phyloP scores from a whole-genome alignment of 148 eudicot genomes.

The Fallopia convolvulus region DNA sequence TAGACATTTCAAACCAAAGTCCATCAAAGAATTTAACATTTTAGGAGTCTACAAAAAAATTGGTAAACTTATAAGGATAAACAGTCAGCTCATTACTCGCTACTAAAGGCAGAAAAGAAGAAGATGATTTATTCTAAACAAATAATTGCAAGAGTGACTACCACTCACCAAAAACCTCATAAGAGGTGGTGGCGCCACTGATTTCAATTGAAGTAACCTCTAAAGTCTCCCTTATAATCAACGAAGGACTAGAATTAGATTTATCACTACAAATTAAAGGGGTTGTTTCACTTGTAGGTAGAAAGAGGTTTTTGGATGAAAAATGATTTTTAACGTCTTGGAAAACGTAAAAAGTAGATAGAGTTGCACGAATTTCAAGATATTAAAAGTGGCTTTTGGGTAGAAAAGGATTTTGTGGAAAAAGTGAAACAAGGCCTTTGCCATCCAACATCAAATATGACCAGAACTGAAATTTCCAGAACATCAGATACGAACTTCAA shows the following conservation, averaged over 20 bases:
- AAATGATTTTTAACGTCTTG: too few species aligned
- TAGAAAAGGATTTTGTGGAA: too few species aligned
- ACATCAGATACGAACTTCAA: neutral
- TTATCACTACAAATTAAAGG: constrained; percentile 55
- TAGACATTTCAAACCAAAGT: neutral
- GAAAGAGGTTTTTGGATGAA: too few species aligned
- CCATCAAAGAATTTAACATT: neutral
- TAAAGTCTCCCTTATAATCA: constrained; percentile 65
- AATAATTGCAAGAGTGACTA: constrained; percentile 7
- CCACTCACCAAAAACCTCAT: constrained; percentile 86
- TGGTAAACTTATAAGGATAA: neutral
- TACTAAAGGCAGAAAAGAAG: neutral
- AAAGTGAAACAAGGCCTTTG: too few species aligned
- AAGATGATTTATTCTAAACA: neutral
- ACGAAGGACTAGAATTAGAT: constrained; percentile 76
- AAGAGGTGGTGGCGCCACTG: constrained; percentile 76
- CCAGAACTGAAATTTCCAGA: neutral
- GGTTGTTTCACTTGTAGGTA: too few species aligned
- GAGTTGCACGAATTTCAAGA: too few species aligned
- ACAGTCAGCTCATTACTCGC: neutral
- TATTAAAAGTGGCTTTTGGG: too few species aligned
- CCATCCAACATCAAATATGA: neutral
- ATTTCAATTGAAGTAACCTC: constrained; percentile 60
- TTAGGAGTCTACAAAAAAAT: neutral
- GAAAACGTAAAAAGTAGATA: too few species aligned